Percentiles rank a stretch among this genome's conserved stretches.
Evolutionary conservation across 2,329 filamentous ascomycete species (phyloP).

Genomic region (Monosporascus sp.): DNA sequence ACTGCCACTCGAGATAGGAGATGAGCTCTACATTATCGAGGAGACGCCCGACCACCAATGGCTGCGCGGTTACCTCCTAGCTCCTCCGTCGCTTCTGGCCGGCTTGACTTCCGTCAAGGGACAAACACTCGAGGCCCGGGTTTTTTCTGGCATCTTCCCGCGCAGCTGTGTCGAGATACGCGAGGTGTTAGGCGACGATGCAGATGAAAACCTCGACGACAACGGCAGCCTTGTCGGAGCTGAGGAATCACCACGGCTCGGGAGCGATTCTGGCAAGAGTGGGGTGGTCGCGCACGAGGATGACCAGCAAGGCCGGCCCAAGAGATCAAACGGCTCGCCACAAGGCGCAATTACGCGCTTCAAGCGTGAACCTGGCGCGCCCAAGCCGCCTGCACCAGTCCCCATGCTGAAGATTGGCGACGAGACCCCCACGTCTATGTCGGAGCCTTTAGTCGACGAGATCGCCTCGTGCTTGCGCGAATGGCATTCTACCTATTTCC

Average conservation of each 20-base stretch:
- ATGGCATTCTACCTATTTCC: conserved; percentile 97
- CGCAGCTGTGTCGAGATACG: conserved; percentile 90
- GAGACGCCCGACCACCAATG: conserved; percentile 88
- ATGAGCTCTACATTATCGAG: conserved; percentile 98
- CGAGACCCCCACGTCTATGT: conserved; percentile 82
- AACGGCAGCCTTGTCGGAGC: conserved; percentile 26
- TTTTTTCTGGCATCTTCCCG: conserved; percentile 98
- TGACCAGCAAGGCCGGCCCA: conserved; percentile 1
- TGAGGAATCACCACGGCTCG: conserved; percentile 27
- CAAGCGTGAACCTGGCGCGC: conserved; percentile 58
- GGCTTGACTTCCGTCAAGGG: conserved; percentile 87
- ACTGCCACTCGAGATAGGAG: conserved; percentile 92
- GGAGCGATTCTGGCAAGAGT: conserved; percentile 50
- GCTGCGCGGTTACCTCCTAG: conserved; percentile 93
- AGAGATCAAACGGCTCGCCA: conserved; percentile 1
- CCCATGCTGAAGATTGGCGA: conserved; percentile 98
- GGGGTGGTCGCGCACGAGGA: conserved; percentile 35
- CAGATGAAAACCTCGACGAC: conserved; percentile 45
- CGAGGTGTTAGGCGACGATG: conserved; percentile 73
- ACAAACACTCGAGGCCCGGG: conserved; percentile 87
- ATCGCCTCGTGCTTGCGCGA: conserved; percentile 94
- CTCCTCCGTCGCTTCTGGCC: conserved; percentile 85
- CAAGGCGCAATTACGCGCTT: not conserved
- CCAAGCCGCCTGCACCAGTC: conserved; percentile 83
- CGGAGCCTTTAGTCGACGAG: conserved; percentile 92